Evolutionary conservation across 2,329 filamentous ascomycete species (phyloP), one percentile per base, ranked within the genome.

Genomic region (Zelopaecilomyces penicillatus): DNA sequence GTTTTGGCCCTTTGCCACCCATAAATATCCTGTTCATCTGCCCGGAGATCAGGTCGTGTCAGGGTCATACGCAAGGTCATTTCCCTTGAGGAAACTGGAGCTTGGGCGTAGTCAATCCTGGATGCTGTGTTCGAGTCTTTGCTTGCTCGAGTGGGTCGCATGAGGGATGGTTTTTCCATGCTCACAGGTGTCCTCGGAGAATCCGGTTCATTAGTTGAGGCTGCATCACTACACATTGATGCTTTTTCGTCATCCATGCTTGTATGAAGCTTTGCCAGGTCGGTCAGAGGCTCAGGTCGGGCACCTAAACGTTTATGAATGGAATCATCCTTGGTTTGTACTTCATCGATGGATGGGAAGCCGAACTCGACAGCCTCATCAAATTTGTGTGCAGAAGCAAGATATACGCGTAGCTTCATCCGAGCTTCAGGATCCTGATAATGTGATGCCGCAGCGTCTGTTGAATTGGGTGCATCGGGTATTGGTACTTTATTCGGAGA

Each of bases 11-110:
- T 57, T 56, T 83, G 78, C 80, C 82, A 86, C 36, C 80, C 80
- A 55, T 89, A 87, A 11, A 87, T 73, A 49, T 82, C 74, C 8
- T 83, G 79, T 50, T 91, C 85, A 50, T 82, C 74, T 4, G 83
- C 82, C 36, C 89, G 82, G 39, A 97, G 74, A 60, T 97, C 91
- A 0, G 89, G 87, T 39, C 90, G 75, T 4, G 93, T 97, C 44
- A 97, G 75, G 0, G 91, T 97, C 89, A 97, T 95, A 40, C 90
- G 86, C 40, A 97, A 68, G 3, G 93, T 97, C 90, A 96, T 96
- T 63, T 97, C 90, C 31, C 90, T 59, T 44, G 79, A 83, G 31
- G 75, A 73, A 0, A 74, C 68, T 2, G 76, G 66, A 5, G 70
- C 71, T 39, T 78, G 75, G 8, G 69, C 64, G 54, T 75, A 74